Conservation (phyloP, 2,329 filamentous ascomycete genomes). For the Pezicula carpinea region DNA sequence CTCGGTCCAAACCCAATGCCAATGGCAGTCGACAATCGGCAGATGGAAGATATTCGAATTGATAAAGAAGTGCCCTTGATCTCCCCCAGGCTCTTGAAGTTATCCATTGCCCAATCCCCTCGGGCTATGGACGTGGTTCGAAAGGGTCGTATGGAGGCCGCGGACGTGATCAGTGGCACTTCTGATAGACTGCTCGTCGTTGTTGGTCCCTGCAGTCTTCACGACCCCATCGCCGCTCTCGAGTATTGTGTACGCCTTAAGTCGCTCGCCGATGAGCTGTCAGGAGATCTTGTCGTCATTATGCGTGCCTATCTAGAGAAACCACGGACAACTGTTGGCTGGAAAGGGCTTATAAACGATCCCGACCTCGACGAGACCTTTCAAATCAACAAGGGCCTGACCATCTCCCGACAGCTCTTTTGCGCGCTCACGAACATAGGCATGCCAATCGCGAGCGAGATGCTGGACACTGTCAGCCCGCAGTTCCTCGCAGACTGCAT, state of each 20-base stretch:
- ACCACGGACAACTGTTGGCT: slow-evolving; percentile 94
- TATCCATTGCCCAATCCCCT: too few relatives aligned
- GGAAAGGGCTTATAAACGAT: slow-evolving; percentile 99
- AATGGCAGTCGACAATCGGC: too few relatives aligned
- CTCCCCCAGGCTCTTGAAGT: too few relatives aligned
- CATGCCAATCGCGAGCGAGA: slow-evolving; percentile 94
- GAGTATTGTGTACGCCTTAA: slow-evolving; percentile 84
- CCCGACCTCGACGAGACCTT: slow-evolving; percentile 95
- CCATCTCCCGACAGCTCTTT: slow-evolving; percentile 89
- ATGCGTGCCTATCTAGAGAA: slow-evolving; percentile 99
- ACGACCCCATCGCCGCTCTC: slow-evolving; percentile 82
- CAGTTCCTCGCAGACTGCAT: slow-evolving; percentile 97
- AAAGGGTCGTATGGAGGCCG: too few relatives aligned
- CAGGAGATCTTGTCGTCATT: slow-evolving; percentile 80
- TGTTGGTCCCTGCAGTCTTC: slow-evolving; percentile 93
- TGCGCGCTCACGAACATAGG: slow-evolving; percentile 79
- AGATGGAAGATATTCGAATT: too few relatives aligned
- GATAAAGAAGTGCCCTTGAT: too few relatives aligned
- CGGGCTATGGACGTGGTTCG: too few relatives aligned
- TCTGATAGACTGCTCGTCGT: slow-evolving; percentile 95
- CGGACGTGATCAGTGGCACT: too few relatives aligned
- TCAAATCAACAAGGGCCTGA: slow-evolving; percentile 98
- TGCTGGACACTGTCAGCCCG: slow-evolving; percentile 97
- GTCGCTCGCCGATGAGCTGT: slow-evolving; percentile 71
- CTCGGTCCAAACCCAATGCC: too few relatives aligned